Base-by-base conservation (phyloP, 306 rosid species). In the Alnus rubra region DNA sequence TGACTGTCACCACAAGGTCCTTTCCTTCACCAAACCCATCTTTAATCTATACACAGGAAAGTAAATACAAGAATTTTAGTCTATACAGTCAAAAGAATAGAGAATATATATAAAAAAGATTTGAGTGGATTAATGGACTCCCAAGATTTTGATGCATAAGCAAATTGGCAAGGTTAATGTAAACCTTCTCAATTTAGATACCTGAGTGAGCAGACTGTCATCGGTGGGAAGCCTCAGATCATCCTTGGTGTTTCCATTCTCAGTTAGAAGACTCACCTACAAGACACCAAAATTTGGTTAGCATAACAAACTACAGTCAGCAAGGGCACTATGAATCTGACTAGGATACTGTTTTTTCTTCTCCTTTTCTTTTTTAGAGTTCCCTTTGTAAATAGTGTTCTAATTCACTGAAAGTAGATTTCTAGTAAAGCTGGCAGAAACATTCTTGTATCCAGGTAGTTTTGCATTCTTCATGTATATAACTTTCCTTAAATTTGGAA, bases 161-260 rank as follows among this genome's bases (percentile, higher is more conserved):
- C 62, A 73, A 64, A 39, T 42, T 42, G 19, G 71, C 37, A 70
- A 54, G 63, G 44, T 69, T 30, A 33, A 28, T 35, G 7, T 28
- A 79, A 63, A 31, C n/a, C 19, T 52, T 15, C 51, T 73, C 30
- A 63, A 47, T 33, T 67, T 2, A 45, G 14, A 76, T 79, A 87
- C 94, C 94, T 90, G 89, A 59, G 87, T 47, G 56, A 90, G 91
- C 73, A 92, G 85, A 47, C 72, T 48, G 3, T 90, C 97, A 74
- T 92, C 94, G 35, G 92, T 90, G 55, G 94, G 94, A 86, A 92
- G 94, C 87, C 76, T 88, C 85, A 92, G 83, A 70, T 90, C 97
- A 84, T 92, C 97, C 88, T 88, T 88, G 74, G 92, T 92, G 86
- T 86, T 88, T 84, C 97, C 97, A 59, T 81, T 88, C 1, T 92